Conservation (phyloP, 352 stramenopile genomes). For the Phytophthora vignae region DNA sequence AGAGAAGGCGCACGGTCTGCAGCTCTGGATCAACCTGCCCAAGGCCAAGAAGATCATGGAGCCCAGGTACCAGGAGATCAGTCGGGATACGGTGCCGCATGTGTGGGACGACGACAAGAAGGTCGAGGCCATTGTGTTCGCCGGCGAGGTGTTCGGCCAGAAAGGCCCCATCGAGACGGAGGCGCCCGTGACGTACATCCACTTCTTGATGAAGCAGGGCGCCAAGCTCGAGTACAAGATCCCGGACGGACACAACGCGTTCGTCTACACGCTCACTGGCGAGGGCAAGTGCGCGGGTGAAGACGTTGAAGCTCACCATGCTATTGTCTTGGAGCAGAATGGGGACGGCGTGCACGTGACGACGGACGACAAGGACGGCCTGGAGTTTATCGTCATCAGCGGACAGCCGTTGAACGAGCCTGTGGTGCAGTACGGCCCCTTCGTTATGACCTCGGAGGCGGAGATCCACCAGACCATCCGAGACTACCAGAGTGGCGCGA, state of each 20-base stretch:
- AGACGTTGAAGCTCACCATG: constrained; percentile 44
- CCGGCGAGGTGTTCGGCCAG: constrained; percentile 56
- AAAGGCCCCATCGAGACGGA: constrained; percentile 54
- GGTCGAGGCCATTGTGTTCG: constrained; percentile 61
- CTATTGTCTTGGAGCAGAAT: constrained; percentile 55
- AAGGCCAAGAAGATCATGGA: constrained; percentile 57
- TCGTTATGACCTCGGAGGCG: constrained; percentile 70
- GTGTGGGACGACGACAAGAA: constrained; percentile 48
- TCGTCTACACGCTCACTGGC: constrained; percentile 50
- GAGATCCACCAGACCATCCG: constrained; percentile 67
- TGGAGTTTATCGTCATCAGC: constrained; percentile 72
- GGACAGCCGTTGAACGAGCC: constrained; percentile 69
- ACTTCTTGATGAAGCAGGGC: constrained; percentile 53
- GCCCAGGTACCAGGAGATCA: constrained; percentile 63
- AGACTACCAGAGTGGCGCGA: constrained; percentile 62
- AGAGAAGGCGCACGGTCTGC: constrained; percentile 48
- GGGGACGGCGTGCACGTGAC: constrained; percentile 59
- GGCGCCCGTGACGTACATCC: constrained; percentile 61
- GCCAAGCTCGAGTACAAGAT: constrained; percentile 51
- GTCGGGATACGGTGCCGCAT: constrained; percentile 44
- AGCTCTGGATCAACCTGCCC: constrained; percentile 67
- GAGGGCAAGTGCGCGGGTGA: constrained; percentile 34
- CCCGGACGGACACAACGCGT: constrained; percentile 50
- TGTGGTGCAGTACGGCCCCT: constrained; percentile 73
- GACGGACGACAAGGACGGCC: constrained; percentile 30